Evolutionary conservation across 139 green algal species (phyloP).

Genomic region (Tetraselmis chui): DNA sequence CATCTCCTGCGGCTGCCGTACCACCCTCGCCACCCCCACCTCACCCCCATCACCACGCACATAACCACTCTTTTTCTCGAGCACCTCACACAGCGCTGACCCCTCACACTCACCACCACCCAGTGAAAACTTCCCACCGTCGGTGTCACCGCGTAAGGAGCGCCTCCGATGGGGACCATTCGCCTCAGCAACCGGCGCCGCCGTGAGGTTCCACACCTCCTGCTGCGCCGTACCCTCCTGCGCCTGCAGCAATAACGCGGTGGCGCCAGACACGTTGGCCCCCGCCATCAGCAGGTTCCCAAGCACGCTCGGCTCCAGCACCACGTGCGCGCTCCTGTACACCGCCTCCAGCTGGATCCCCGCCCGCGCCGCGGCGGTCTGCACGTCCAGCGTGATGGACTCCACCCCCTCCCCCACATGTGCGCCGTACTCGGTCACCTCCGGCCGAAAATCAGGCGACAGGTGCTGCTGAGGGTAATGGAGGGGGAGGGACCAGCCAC

Average conservation of each 20-base stretch:
- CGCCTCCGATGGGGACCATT: not conserved
- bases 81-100: not conserved
- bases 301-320: not conserved
- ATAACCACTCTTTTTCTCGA: not conserved
- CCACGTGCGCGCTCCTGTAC: not conserved
- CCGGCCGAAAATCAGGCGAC: not conserved
- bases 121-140: not conserved
- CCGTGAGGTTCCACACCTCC: not conserved
- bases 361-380: not conserved
- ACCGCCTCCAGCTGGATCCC: not conserved
- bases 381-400: not conserved
- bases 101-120: not conserved
- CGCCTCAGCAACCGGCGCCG: too few species aligned
- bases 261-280: not conserved
- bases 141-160: not conserved
- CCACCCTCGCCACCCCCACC: not conserved
- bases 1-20: not conserved
- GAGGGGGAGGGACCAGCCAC: too few species aligned
- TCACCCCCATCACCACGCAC: not conserved
- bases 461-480: too few species aligned
- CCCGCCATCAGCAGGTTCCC: not conserved
- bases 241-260: not conserved
- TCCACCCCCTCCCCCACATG: not conserved
- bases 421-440: not conserved
- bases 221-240: not conserved